These are phyloP conservation scores for Rhododendron vialii DNA, from an alignment of 148 eudicot species.

Conservation along the genomic window DNA sequence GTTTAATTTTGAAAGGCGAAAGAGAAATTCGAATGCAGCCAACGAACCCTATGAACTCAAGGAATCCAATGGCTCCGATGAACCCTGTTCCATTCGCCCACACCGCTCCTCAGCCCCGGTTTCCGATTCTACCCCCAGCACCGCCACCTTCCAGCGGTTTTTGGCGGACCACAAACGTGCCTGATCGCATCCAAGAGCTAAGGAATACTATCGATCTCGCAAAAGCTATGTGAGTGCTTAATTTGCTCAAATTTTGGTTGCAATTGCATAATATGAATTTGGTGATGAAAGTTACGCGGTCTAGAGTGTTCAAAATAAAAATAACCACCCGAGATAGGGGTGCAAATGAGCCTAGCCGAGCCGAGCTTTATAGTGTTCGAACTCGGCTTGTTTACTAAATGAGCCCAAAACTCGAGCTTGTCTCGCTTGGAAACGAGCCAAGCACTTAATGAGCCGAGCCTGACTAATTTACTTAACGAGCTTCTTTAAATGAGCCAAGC, in stretches of 20 bases:
- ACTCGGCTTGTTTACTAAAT: too few species aligned
- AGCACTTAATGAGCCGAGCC: too few species aligned
- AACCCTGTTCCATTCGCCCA: slow-evolving; percentile 21
- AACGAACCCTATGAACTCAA: background rate
- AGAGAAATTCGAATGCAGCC: background rate
- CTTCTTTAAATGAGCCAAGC: too few species aligned
- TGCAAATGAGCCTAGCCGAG: too few species aligned
- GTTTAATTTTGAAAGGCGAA: background rate
- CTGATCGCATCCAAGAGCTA: slow-evolving; percentile 28
- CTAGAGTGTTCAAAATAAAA: background rate
- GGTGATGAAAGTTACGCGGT: background rate
- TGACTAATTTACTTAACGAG: too few species aligned
- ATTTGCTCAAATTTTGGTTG: background rate
- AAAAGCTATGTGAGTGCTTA: slow-evolving; percentile 52
- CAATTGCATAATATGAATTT: background rate
- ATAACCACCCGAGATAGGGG: background rate
- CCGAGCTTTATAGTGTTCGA: too few species aligned
- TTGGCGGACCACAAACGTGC: slow-evolving; percentile 55
- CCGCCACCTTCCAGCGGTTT: slow-evolving; percentile 59
- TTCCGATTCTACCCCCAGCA: slow-evolving; percentile 41
- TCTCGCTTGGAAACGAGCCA: too few species aligned
- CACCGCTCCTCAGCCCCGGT: slow-evolving; percentile 40
- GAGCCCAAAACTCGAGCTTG: too few species aligned
- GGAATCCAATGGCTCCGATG: slow-evolving; percentile 34
- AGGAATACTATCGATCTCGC: slow-evolving; percentile 18